Evolutionary conservation across 108 stramenopile genomes (phyloP), one percentile per base, ranked within the genome.

Genomic region (Chaetoceros tenuissimus): DNA sequence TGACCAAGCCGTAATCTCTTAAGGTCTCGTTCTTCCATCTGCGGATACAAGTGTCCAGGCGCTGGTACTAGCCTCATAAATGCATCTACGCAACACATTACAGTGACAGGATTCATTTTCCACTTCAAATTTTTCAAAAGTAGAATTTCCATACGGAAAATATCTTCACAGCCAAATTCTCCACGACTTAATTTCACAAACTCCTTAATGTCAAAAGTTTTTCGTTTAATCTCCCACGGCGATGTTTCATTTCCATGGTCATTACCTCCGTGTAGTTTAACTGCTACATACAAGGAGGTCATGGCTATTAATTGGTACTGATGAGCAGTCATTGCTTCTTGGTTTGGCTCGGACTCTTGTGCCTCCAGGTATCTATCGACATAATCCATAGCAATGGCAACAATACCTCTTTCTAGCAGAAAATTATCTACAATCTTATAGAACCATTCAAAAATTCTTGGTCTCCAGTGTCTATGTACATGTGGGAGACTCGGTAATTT

Each of bases 361-460:
- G 8, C 2, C 46, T 62, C 44, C 27, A 73, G 46, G 47, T 64
- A 84, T 1, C 91, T 75, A 78, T 92, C 89, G 7, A 92, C 76
- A 49, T 85, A 78, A 45, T 75, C 77, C 57, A 92, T 63, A 8
- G 78, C 83, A 27, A 81, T 60, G 2, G 73, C 68, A 0, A 92
- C 70, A 61, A 82, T 79, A 50, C 84, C 85, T 40, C 91, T 75
- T 50, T 92, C 85, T 30, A 83, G 57, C 10, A 64, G 63, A 59
- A 88, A 92, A 64, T 88, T 80, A 64, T 92, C 91, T 19, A 88
- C 71, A 8, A 92, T 82, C 17, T 80, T 79, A 58, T 82, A 92
- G 55, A 78, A 77, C 89, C 89, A 92, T 58, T 85, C 84, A 57
- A 80, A 85, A 23, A 92, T 87, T 47, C 73, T 78, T 20, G 78